A percentile compares a stretch with the other conserved stretches of the same genome.
These are phyloP conservation scores for Incumbomyces delicatus DNA, from an alignment of 2,329 filamentous ascomycete genomes.

Conservation along the genomic window DNA sequence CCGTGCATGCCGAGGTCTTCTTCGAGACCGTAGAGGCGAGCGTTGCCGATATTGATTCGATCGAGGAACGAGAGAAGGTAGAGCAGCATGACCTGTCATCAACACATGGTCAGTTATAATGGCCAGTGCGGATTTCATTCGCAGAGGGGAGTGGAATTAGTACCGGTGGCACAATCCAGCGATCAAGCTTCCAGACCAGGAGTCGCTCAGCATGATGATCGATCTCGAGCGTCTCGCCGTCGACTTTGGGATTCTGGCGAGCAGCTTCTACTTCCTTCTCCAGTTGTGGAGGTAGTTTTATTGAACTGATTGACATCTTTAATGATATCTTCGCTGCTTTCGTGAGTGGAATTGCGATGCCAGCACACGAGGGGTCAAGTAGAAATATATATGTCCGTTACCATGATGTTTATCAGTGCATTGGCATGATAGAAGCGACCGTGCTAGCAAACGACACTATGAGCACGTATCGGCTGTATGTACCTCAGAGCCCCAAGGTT, in stretches of 20 bases:
- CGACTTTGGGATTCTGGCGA: background rate
- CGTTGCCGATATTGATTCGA: slow-evolving; percentile 40
- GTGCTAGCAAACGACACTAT: too few species aligned
- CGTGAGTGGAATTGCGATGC: too few species aligned
- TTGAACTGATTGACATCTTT: background rate
- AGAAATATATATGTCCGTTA: too few species aligned
- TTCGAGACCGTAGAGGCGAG: slow-evolving; percentile 35
- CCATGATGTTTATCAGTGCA: too few species aligned
- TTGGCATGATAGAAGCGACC: too few species aligned
- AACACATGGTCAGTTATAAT: background rate
- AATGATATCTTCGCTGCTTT: background rate
- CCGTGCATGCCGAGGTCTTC: slow-evolving; percentile 33
- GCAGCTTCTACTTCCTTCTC: background rate
- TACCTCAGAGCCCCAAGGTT: too few species aligned
- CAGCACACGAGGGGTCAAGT: too few species aligned
- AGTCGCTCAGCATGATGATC: slow-evolving; percentile 15
- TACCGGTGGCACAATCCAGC: slow-evolving; percentile 32
- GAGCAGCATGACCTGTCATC: slow-evolving; percentile 25
- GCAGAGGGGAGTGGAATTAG: background rate
- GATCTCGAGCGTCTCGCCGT: slow-evolving; percentile 9
- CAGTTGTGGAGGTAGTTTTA: background rate
- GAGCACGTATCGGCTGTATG: too few species aligned
- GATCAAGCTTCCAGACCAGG: slow-evolving; percentile 32
- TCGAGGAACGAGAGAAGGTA: slow-evolving; percentile 56
- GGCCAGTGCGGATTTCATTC: background rate